Evolutionary conservation across 2,329 filamentous ascomycete genomes (phyloP), one percentile per base, ranked within the genome.

Genomic region (Fusarium phyllophilum): DNA sequence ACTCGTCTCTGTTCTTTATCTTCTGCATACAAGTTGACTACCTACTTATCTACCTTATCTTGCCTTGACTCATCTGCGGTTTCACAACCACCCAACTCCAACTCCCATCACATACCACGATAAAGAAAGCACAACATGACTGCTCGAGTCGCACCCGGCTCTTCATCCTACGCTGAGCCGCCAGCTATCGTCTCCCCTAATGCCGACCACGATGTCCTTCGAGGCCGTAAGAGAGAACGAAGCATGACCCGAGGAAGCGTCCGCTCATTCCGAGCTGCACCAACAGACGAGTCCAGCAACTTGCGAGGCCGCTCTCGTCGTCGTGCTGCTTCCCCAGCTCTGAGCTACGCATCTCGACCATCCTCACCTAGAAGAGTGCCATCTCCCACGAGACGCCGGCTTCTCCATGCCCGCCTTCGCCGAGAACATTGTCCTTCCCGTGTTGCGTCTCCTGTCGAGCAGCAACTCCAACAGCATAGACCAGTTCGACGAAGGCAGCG

Each of bases 341-440:
- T 77, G 18, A 76, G 67, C 55, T 74, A 77, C 41, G 68, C 78
- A 62, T 82, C 83, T 24, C 79, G 81, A 58, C 77, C 77, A 29
- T 76, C 81, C 6, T 83, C 82, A 11, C 81, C 81, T 9, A 73
- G 79, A 22, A 73, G 79, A 18, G 75, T 82, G 26, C 73, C 82
- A 22, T 85, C 84, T 7, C 84, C 85, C 18, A 83, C 82, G 34
- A 82, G 82, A 64, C 82, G 83, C 41, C 82, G 84, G 38, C 76
- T 86, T 24, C 81, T 86, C 22, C 82, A 83, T 63, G 82, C 83
- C 45, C 79, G 84, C 18, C 81, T 85, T 20, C 79, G 84, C 45
- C 83, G 86, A 26, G 85, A 85, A 72, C 85, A 86, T 69, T 85
- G 83, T 66, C 83, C 83, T 17, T 85, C 83, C 18, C 79, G 83